Conservation (phyloP, 2,329 filamentous ascomycete genomes). For the Boeremia exigua region DNA sequence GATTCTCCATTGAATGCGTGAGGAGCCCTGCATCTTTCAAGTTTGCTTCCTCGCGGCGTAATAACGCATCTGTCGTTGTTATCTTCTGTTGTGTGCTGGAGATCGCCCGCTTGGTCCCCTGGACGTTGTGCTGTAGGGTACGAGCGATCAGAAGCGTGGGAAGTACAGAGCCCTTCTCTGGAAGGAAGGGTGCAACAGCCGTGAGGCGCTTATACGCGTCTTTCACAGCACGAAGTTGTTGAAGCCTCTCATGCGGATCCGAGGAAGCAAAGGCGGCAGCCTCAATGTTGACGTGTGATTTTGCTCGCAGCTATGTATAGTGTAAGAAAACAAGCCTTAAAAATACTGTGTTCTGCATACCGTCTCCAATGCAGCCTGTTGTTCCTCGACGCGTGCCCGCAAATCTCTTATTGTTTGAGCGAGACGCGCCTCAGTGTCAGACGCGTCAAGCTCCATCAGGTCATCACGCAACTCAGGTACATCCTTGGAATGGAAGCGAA, state of each 20-base stretch:
- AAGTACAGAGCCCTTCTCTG: conserved; percentile 69
- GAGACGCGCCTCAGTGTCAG: conserved; percentile 61
- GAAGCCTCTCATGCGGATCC: conserved; percentile 44
- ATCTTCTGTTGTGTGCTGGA: conserved; percentile 51
- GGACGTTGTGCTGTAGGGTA: conserved; percentile 67
- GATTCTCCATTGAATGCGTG: conserved; percentile 56
- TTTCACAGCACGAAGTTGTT: conserved; percentile 62
- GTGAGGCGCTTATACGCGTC: conserved; percentile 70
- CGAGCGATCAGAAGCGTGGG: conserved; percentile 75
- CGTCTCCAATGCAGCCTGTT: conserved; percentile 55
- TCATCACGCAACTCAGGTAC: conserved; percentile 31
- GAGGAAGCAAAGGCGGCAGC: conserved; percentile 42
- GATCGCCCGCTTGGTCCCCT: conserved; percentile 68
- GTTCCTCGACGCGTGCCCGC: conserved; percentile 58
- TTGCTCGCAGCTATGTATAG: conserved; percentile 54
- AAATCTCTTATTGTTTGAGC: conserved; percentile 73
- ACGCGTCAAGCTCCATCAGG: conserved; percentile 47
- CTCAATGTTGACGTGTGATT: conserved; percentile 27
- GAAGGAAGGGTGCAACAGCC: conserved; percentile 68
- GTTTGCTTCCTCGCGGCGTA: conserved; percentile 55
- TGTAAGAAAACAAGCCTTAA: background rate
- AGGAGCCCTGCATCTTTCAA: conserved; percentile 58
- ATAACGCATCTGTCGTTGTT: conserved; percentile 44
- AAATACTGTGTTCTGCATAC: conserved; percentile 36
- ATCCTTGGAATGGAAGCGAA: conserved; percentile 37